These are phyloP conservation scores for Mortierella sp. DNA, from an alignment of 371 early-diverging fungal species.

Conservation along the genomic window DNA sequence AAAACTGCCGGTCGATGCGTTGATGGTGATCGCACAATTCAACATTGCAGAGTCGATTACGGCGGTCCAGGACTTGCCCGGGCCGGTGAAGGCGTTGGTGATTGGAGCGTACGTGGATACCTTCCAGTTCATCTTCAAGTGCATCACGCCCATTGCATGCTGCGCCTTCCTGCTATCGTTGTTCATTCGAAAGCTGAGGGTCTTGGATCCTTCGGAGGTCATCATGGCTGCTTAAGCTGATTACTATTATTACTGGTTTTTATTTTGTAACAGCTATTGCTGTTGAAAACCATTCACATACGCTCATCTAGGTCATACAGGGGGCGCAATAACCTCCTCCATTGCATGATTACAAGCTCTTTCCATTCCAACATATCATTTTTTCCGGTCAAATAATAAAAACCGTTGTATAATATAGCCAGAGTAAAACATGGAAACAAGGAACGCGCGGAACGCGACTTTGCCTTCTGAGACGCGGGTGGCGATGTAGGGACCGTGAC, in stretches of 20 bases:
- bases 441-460: no score
- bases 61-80: conserved; percentile 44
- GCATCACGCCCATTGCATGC: conserved; percentile 56
- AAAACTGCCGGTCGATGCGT: not conserved
- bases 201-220: conserved; percentile 32
- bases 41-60: conserved; percentile 45
- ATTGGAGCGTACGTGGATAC: conserved; percentile 56
- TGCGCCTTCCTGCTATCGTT: conserved; percentile 53
- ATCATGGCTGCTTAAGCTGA: conserved; percentile 35
- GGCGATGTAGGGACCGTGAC: no score
- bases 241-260: no score
- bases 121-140: conserved; percentile 59
- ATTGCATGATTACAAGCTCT: no score
- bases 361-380: no score
- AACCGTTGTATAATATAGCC: no score
- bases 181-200: conserved; percentile 39
- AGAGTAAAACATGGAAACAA: no score
- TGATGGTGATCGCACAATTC: not conserved
- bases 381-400: no score
- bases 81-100: conserved; percentile 30
- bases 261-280: conserved; percentile 1
- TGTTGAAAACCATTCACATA: no score
- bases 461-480: no score
- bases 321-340: no score
- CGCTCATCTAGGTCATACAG: no score